Evolutionary conservation across 345 rosid genomes (phyloP).

Genomic region (Syzygium grande): DNA sequence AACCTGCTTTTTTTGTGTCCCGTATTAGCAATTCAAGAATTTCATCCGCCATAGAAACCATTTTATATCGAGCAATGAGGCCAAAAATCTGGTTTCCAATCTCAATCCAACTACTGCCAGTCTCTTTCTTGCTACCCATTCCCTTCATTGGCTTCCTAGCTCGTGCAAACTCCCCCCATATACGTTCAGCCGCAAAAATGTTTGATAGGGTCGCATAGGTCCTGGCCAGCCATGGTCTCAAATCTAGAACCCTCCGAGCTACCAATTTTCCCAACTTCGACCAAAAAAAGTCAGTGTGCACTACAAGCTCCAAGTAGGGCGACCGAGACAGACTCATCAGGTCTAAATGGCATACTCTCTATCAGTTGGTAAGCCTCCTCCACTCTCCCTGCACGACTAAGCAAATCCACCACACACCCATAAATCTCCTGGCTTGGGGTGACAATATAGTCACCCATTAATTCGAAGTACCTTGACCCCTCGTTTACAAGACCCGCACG

Average conservation of each 20-base stretch:
- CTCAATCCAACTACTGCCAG: slow-evolving; percentile 78
- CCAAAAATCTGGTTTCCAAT: slow-evolving; percentile 46
- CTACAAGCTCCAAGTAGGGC: slow-evolving; percentile 77
- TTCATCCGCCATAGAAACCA: slow-evolving; percentile 33
- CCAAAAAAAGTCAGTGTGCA: slow-evolving; percentile 24
- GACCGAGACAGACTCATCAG: slow-evolving; percentile 73
- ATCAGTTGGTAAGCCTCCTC: slow-evolving; percentile 68
- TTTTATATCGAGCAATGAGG: slow-evolving; percentile 47
- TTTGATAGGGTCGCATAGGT: slow-evolving; percentile 64
- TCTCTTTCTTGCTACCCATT: slow-evolving; percentile 58
- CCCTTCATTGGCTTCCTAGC: slow-evolving; percentile 51
- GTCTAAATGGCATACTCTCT: slow-evolving; percentile 54
- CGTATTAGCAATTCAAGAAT: slow-evolving; percentile 36
- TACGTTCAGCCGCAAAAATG: slow-evolving; percentile 64
- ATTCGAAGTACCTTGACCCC: slow-evolving; percentile 55
- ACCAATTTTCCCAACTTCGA: slow-evolving; percentile 48
- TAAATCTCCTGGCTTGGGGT: slow-evolving; percentile 57
- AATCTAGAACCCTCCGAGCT: slow-evolving; percentile 45
- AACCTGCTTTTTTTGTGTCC: slow-evolving; percentile 50
- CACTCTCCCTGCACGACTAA: slow-evolving; percentile 76
- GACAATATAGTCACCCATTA: slow-evolving; percentile 37
- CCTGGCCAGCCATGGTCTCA: slow-evolving; percentile 44
- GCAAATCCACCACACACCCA: slow-evolving; percentile 70
- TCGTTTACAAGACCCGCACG: slow-evolving; percentile 72
- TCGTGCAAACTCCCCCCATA: slow-evolving; percentile 56